Conservation (phyloP, 1,284 basidiomycete genomes). For the Coniferiporia sulphurascens region DNA sequence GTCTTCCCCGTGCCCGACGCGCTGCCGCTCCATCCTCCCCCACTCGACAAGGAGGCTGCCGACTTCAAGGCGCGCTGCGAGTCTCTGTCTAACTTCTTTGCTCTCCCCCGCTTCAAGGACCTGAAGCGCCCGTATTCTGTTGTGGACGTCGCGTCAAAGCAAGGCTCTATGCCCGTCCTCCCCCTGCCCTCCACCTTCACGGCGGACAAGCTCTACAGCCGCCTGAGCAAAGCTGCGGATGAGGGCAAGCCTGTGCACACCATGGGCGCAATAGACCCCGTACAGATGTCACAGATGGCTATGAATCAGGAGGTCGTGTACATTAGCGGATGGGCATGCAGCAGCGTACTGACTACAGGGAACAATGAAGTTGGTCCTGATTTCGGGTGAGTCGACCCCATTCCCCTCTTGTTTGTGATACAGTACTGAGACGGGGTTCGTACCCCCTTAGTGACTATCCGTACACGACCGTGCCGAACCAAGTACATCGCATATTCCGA, state of each 20-base stretch:
- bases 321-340: slow-evolving; percentile 90
- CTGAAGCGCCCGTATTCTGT: slow-evolving; percentile 79
- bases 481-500: slow-evolving; percentile 82
- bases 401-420: slow-evolving; percentile 11
- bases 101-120: slow-evolving; percentile 65
- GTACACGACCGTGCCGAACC: slow-evolving; percentile 92
- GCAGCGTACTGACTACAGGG: slow-evolving; percentile 84
- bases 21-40: slow-evolving; percentile 61
- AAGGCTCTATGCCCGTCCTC: slow-evolving; percentile 78
- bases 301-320: slow-evolving; percentile 92
- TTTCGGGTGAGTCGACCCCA: slow-evolving; percentile 67
- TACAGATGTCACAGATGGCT: slow-evolving; percentile 98
- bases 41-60: slow-evolving; percentile 58
- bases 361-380: slow-evolving; percentile 98
- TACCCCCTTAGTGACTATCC: slow-evolving; percentile 69
- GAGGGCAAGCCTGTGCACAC: slow-evolving; percentile 73
- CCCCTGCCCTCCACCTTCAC: slow-evolving; percentile 75
- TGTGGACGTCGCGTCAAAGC: slow-evolving; percentile 78
- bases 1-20: slow-evolving; percentile 18
- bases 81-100: slow-evolving; percentile 71
- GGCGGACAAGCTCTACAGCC: slow-evolving; percentile 76
- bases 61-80: slow-evolving; percentile 60
- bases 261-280: slow-evolving; percentile 86
- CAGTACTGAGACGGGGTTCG: slow-evolving; percentile 6
- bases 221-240: slow-evolving; percentile 61